These are phyloP conservation scores for Volvox reticuliferus DNA, from an alignment of 139 green algal species.

Conservation along the genomic window DNA sequence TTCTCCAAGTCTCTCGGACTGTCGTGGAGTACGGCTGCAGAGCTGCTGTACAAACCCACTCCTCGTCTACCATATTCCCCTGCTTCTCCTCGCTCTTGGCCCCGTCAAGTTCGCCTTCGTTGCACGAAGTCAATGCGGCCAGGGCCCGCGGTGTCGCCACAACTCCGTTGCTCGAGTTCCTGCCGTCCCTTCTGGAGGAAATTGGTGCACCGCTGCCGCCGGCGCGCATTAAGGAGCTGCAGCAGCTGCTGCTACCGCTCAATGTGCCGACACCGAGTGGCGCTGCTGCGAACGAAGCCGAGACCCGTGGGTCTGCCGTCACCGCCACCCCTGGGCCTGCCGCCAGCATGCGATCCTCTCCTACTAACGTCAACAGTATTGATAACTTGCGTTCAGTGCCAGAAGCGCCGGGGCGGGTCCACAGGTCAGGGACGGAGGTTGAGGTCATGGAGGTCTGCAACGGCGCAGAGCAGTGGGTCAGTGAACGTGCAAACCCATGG, in stretches of 20 bases:
- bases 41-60: not conserved
- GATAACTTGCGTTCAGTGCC: no score
- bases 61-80: not conserved
- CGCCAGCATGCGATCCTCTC: no score
- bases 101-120: not conserved
- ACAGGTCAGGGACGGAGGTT: no score
- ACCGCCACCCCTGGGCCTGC: no score
- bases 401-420: no score
- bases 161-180: not conserved
- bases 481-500: constrained; percentile 1
- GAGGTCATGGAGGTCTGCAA: no score
- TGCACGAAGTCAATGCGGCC: not conserved
- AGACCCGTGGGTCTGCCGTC: no score
- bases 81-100: not conserved
- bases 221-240: not conserved
- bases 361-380: no score
- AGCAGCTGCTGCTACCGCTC: not conserved
- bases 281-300: no score
- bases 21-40: not conserved
- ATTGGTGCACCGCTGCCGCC: not conserved
- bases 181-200: not conserved
- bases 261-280: not conserved
- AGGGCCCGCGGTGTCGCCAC: not conserved
- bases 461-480: no score
- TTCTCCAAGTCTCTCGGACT: not conserved